These are phyloP conservation scores for Starmera quercuum DNA, from an alignment of 805 yeast species.

Conservation along the genomic window DNA sequence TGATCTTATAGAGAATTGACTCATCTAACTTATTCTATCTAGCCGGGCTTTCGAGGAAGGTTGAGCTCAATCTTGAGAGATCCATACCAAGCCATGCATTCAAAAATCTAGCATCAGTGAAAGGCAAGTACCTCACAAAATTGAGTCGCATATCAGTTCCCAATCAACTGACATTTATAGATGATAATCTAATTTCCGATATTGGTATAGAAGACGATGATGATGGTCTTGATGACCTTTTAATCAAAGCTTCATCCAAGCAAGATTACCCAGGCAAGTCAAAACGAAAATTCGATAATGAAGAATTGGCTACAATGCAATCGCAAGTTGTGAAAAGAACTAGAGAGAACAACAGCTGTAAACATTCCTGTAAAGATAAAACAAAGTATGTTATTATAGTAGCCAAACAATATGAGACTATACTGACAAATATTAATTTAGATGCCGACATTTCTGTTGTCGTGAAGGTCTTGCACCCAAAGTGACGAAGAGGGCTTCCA, in stretches of 20 bases:
- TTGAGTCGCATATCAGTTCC: no score
- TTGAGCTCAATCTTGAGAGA: not conserved
- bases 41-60: not conserved
- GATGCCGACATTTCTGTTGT: constrained; percentile 42
- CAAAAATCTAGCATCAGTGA: not conserved
- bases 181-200: constrained; percentile 3
- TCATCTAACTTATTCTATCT: no score
- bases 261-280: no score
- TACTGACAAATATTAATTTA: not conserved
- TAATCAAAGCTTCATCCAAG: constrained; percentile 13
- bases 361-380: constrained; percentile 35
- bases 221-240: constrained; percentile 22
- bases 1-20: no score
- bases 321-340: constrained; percentile 1
- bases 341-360: constrained; percentile 30
- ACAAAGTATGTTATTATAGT: constrained; percentile 13
- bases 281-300: not conserved
- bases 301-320: constrained; percentile 1
- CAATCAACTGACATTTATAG: no score
- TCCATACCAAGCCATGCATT: not conserved
- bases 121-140: not conserved
- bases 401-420: no score
- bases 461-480: constrained; percentile 31
- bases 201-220: constrained; percentile 15
- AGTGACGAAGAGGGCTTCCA: not conserved